Conservation (phyloP, 768 basidiomycete genomes). For the Dioszegia hungarica region DNA sequence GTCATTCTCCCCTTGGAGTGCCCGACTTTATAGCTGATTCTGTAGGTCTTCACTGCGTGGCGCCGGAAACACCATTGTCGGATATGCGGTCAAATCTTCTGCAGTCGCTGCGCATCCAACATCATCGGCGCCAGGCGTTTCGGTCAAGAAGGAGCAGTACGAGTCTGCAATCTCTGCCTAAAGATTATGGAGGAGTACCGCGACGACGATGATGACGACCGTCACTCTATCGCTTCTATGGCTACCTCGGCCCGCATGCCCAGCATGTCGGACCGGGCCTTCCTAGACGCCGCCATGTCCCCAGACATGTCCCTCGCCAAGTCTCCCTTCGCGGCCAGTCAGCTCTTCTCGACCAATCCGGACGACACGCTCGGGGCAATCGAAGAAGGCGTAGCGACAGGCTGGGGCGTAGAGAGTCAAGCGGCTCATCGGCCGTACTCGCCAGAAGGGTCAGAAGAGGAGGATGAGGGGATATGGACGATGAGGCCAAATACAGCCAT, state of each 20-base stretch:
- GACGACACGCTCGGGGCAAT: constrained; percentile 36
- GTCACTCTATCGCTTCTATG: constrained; percentile 71
- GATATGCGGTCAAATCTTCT: constrained; percentile 98
- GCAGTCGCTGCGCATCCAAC: constrained; percentile 92
- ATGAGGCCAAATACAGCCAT: constrained; percentile 40
- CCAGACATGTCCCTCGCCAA: constrained; percentile 59
- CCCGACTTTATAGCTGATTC: background rate
- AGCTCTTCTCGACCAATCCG: constrained; percentile 61
- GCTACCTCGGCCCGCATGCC: constrained; percentile 63
- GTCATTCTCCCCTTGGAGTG: constrained; percentile 1
- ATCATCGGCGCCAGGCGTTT: constrained; percentile 91
- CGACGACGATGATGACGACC: constrained; percentile 89
- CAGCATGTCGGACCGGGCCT: constrained; percentile 29
- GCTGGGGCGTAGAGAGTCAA: constrained; percentile 11
- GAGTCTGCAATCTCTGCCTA: constrained; percentile 93
- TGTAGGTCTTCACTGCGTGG: constrained; percentile 75
- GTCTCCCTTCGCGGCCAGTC: constrained; percentile 82
- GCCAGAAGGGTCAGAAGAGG: constrained; percentile 20
- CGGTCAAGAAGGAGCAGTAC: constrained; percentile 89
- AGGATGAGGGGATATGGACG: constrained; percentile 32
- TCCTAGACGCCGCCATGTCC: constrained; percentile 60
- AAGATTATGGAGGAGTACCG: constrained; percentile 82
- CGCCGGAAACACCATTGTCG: constrained; percentile 95
- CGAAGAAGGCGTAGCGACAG: constrained; percentile 25
- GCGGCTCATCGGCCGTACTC: background rate